Evolutionary conservation across 257 asterid genomes (phyloP).

Genomic region (Gentiana dahurica): DNA sequence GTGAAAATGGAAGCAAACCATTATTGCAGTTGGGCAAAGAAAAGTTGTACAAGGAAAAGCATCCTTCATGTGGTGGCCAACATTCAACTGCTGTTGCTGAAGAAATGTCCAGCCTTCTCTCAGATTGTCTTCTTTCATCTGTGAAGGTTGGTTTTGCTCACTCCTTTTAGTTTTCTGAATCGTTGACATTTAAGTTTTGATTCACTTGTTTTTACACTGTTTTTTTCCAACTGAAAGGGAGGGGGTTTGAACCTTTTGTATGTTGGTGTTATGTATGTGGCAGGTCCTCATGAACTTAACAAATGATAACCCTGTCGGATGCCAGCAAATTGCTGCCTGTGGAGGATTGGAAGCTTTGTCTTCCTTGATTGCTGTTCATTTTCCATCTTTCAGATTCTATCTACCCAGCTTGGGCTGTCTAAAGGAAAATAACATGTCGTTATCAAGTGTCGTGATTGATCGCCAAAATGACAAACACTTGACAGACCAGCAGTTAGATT

Average conservation of each 20-base stretch:
- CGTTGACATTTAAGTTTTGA: background rate
- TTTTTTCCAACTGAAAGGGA: too few species aligned
- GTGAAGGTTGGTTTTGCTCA: conserved; percentile 40
- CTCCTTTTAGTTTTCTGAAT: background rate
- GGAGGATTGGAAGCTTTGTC: conserved; percentile 65
- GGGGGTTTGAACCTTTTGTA: too few species aligned
- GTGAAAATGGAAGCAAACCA: conserved; percentile 20
- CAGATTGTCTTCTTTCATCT: conserved; percentile 68
- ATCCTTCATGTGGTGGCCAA: conserved; percentile 31
- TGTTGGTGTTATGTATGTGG: conserved; percentile 6
- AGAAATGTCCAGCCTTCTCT: conserved; percentile 44
- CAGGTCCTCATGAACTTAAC: conserved; percentile 81
- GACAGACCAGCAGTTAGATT: conserved; percentile 62
- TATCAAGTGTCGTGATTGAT: conserved; percentile 27
- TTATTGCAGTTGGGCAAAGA: conserved; percentile 27
- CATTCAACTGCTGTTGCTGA: conserved; percentile 36
- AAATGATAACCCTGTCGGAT: conserved; percentile 63
- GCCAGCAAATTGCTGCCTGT: conserved; percentile 57
- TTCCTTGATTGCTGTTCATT: conserved; percentile 56
- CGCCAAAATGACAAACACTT: conserved; percentile 26
- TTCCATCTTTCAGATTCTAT: conserved; percentile 36
- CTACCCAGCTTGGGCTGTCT: conserved; percentile 13
- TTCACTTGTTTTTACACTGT: too few species aligned
- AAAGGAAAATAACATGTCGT: conserved; percentile 16
- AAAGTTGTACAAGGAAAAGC: conserved; percentile 23